phyloP scores from a whole-genome alignment of 2,329 filamentous ascomycete species.

The Cladosporium sp. region DNA sequence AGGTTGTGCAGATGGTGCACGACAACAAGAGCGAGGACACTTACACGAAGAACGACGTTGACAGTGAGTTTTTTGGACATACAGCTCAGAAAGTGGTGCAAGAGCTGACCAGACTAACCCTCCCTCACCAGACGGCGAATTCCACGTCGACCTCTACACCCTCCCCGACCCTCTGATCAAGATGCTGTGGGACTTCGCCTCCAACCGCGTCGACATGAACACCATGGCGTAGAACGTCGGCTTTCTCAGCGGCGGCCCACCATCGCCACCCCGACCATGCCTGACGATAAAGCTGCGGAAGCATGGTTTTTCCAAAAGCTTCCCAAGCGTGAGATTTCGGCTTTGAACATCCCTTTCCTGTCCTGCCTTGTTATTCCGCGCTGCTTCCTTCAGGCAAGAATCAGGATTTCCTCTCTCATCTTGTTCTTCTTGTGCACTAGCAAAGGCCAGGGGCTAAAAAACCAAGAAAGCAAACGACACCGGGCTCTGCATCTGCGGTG shows the following conservation, averaged over 20 bases:
- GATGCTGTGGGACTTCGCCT: conserved; percentile 87
- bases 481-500: no score
- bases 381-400: no score
- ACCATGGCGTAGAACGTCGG: conserved; percentile 7
- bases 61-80: conserved; percentile 72
- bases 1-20: conserved; percentile 96
- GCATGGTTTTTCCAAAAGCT: background rate
- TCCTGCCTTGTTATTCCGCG: no score
- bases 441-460: no score
- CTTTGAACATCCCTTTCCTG: no score
- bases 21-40: conserved; percentile 93
- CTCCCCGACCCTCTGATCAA: conserved; percentile 84
- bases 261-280: background rate
- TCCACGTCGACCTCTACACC: conserved; percentile 98
- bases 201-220: conserved; percentile 32
- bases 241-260: background rate
- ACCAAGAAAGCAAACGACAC: no score
- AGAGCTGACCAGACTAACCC: conserved; percentile 9
- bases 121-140: conserved; percentile 69
- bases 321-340: background rate
- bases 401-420: no score
- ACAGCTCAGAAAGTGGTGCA: background rate
- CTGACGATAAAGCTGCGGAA: background rate
- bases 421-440: no score
- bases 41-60: conserved; percentile 95